A percentile compares a stretch with the other conserved stretches of the same genome.
phyloP scores from a whole-genome alignment of 148 eudicot species.

The Bassia scoparia region DNA sequence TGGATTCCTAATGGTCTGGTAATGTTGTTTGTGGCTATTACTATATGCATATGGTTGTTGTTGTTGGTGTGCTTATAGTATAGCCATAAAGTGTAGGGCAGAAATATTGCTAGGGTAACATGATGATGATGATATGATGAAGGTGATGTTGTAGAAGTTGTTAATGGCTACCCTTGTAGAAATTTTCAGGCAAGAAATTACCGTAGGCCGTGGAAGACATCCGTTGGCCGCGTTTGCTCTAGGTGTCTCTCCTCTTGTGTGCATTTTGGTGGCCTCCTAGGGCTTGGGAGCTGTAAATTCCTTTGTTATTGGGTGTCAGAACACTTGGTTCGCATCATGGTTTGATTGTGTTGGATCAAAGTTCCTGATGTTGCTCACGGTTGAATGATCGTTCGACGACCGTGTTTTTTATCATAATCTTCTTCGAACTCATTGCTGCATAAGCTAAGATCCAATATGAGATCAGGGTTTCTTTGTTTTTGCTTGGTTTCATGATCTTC shows the following conservation, averaged over 20 bases:
- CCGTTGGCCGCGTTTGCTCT: conserved; percentile 29
- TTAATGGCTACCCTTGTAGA: conserved; percentile 25
- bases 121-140: conserved; percentile 6
- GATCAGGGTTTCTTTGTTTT: conserved; percentile 19
- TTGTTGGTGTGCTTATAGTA: neutral
- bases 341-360: conserved; percentile 24
- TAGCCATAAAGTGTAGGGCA: conserved; percentile 23
- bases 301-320: conserved; percentile 82
- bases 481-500: conserved; percentile 11
- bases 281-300: conserved; percentile 90
- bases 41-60: neutral
- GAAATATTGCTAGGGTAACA: conserved; percentile 21
- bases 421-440: conserved; percentile 33
- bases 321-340: conserved; percentile 51
- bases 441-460: conserved; percentile 53
- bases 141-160: neutral
- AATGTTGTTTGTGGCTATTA: neutral
- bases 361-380: conserved; percentile 13
- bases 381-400: conserved; percentile 12
- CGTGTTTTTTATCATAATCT: conserved; percentile 25
- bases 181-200: conserved; percentile 18
- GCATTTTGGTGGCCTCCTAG: conserved; percentile 95
- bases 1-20: conserved; percentile 29
- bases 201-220: conserved; percentile 15
- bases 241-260: conserved; percentile 69